A percentile compares a stretch with the other conserved stretches of the same genome.
These are phyloP conservation scores for Lasiosphaeria ovina DNA, from an alignment of 495 filamentous ascomycete genomes.

Conservation along the genomic window DNA sequence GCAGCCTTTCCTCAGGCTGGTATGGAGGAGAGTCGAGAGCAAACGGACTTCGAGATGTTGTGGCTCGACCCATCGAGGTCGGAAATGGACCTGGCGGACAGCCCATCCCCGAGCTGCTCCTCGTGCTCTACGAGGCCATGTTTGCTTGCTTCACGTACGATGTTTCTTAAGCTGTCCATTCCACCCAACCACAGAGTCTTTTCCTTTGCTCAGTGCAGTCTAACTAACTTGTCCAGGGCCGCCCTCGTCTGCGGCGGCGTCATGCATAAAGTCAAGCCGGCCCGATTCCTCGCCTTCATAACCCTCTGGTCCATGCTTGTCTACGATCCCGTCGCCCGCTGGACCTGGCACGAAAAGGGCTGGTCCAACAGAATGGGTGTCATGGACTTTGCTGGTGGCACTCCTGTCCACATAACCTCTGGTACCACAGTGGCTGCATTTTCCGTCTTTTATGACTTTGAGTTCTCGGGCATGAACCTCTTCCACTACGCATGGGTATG, in stretches of 20 bases:
- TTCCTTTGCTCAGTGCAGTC: no score
- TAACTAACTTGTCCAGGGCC: conserved; percentile 8
- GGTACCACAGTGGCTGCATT: conserved; percentile 76
- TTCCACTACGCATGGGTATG: no score
- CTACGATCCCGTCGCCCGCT: conserved; percentile 80
- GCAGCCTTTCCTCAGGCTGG: conserved; percentile 10
- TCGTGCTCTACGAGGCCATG: conserved; percentile 20
- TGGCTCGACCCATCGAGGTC: conserved; percentile 8
- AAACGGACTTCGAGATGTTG: conserved; percentile 7
- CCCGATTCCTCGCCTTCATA: conserved; percentile 64
- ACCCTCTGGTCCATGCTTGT: conserved; percentile 82
- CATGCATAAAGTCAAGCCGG: conserved; percentile 12
- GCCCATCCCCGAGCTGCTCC: conserved; percentile 18
- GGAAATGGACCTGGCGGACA: conserved; percentile 10
- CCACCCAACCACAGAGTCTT: no score
- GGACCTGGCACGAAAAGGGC: conserved; percentile 80
- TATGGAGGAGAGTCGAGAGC: conserved; percentile 16
- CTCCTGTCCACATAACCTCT: conserved; percentile 82
- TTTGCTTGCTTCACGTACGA: conserved; percentile 20
- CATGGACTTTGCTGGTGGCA: conserved; percentile 82
- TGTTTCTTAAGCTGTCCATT: background rate
- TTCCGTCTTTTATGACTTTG: conserved; percentile 56
- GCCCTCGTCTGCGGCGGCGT: conserved; percentile 17
- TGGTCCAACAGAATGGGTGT: conserved; percentile 71
- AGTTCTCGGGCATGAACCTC: conserved; percentile 3